phyloP scores from a whole-genome alignment of 495 filamentous ascomycete species.

The Penicillium roqueforti region DNA sequence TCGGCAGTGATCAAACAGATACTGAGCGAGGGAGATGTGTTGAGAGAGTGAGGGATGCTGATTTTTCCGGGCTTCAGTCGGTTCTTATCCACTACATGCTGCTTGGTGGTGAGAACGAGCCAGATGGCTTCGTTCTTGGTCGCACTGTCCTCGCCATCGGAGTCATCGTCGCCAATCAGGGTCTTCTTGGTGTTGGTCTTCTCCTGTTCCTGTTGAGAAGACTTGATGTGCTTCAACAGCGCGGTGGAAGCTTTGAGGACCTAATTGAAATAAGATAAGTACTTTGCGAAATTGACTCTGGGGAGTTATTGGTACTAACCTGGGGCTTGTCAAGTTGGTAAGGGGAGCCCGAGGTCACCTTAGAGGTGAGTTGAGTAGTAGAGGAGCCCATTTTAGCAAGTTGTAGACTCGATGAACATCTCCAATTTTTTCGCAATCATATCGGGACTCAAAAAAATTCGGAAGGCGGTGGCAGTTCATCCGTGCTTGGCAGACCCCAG shows the following conservation, averaged over 20 bases:
- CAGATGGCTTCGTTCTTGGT: constrained; percentile 65
- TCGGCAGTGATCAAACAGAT: constrained; percentile 83
- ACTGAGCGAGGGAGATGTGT: constrained; percentile 54
- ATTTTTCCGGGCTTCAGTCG: constrained; percentile 75
- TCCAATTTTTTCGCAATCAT: constrained; percentile 33
- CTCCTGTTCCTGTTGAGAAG: constrained; percentile 53
- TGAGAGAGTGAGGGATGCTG: constrained; percentile 63
- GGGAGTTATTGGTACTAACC: constrained; percentile 34
- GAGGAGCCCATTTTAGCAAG: constrained; percentile 42
- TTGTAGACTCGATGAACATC: constrained; percentile 25
- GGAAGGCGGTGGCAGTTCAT: constrained; percentile 42
- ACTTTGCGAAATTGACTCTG: constrained; percentile 15
- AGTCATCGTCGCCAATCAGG: constrained; percentile 60
- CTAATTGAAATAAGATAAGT: constrained; percentile 36
- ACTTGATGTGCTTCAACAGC: constrained; percentile 74
- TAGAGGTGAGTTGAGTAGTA: constrained; percentile 45
- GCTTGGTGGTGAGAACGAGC: constrained; percentile 86
- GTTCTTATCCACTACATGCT: constrained; percentile 71
- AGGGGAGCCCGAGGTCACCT: constrained; percentile 51
- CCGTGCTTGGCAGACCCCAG: constrained; percentile 32
- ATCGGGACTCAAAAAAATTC: constrained; percentile 36
- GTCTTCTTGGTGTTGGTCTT: constrained; percentile 61
- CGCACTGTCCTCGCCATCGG: constrained; percentile 37
- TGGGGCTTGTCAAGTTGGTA: constrained; percentile 64
- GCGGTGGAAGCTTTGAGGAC: constrained; percentile 75